Conservation (phyloP, 2,329 filamentous ascomycete genomes). For the Trichophyton verrucosum region DNA sequence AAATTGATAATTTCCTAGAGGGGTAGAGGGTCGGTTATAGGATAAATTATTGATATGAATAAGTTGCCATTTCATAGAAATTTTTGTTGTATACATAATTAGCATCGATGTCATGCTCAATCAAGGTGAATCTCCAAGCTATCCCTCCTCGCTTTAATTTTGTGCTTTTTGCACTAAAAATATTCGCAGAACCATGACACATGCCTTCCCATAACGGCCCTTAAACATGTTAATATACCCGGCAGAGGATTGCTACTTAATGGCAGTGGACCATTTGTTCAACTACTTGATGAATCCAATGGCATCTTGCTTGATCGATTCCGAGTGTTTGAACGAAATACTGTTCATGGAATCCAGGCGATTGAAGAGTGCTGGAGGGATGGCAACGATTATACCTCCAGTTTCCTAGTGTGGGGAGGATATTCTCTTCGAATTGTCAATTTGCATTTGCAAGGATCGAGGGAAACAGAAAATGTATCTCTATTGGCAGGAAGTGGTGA, state of each 20-base stretch:
- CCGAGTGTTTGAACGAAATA: constrained; percentile 26
- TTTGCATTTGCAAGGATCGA: constrained; percentile 15
- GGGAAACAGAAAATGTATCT: constrained; percentile 12
- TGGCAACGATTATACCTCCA: constrained; percentile 13
- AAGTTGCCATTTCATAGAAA: neutral
- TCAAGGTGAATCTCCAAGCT: constrained; percentile 10
- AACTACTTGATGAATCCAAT: constrained; percentile 23
- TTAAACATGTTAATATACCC: constrained; percentile 23
- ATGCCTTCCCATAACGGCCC: constrained; percentile 33
- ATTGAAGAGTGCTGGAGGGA: constrained; percentile 12
- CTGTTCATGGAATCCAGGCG: constrained; percentile 28
- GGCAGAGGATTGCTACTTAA: constrained; percentile 24
- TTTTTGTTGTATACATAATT: neutral
- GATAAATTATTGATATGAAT: neutral
- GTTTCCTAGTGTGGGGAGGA: constrained; percentile 57
- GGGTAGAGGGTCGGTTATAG: neutral
- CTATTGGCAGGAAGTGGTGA: constrained; percentile 29
- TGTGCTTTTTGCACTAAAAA: neutral
- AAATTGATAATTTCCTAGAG: neutral
- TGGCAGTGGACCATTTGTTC: constrained; percentile 28
- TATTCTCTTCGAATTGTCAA: constrained; percentile 37
- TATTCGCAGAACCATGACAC: constrained; percentile 27
- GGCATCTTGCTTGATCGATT: constrained; percentile 21
- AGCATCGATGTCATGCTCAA: constrained; percentile 13
- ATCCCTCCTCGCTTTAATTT: neutral